These are phyloP conservation scores for Ambrosia artemisiifolia DNA, from an alignment of 129 eudicot species.

Conservation along the genomic window DNA sequence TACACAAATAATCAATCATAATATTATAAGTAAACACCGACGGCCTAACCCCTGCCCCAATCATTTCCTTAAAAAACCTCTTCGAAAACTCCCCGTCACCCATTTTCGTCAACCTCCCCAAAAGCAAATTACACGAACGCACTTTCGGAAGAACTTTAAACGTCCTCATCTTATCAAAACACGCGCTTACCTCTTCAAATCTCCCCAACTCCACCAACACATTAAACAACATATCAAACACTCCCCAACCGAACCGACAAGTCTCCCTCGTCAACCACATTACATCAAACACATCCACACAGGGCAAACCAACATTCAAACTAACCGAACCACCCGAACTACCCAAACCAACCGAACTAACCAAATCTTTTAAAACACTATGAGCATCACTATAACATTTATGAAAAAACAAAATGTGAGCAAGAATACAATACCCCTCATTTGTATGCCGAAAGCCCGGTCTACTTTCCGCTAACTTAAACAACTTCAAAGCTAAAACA, in stretches of 20 bases:
- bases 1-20: conserved; percentile 74
- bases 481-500: conserved; percentile 49
- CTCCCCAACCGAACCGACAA: conserved; percentile 70
- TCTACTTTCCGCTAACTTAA: conserved; percentile 64
- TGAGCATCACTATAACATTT: conserved; percentile 59
- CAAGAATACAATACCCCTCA: conserved; percentile 68
- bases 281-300: conserved; percentile 50
- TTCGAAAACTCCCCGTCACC: conserved; percentile 49
- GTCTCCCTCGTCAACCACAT: conserved; percentile 79
- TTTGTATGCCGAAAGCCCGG: conserved; percentile 58
- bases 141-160: conserved; percentile 66
- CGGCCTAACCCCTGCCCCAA: conserved; percentile 51
- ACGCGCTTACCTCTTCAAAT: conserved; percentile 72
- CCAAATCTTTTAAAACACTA: conserved; percentile 42
- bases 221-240: conserved; percentile 73
- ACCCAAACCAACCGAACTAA: conserved; percentile 36
- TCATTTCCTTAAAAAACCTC: conserved; percentile 60
- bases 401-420: conserved; percentile 72
- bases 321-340: conserved; percentile 39
- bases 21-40: conserved; percentile 81
- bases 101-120: conserved; percentile 50
- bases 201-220: conserved; percentile 65
- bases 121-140: conserved; percentile 72
- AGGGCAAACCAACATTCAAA: conserved; percentile 23
- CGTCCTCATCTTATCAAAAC: conserved; percentile 62